These are phyloP conservation scores for Omphalotus guepiniiformis DNA, from an alignment of 768 basidiomycete genomes.

Conservation along the genomic window DNA sequence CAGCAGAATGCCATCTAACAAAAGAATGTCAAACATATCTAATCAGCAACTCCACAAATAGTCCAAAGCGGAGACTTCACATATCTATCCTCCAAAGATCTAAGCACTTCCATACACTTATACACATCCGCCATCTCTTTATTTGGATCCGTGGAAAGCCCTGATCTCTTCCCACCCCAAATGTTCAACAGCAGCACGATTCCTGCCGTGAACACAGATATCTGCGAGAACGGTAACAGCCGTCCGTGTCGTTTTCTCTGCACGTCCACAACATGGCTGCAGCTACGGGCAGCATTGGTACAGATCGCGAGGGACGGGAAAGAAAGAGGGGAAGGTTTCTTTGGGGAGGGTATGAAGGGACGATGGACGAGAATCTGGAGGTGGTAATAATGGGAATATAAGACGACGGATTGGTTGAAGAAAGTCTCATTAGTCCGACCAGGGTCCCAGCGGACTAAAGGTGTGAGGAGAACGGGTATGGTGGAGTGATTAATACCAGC, in stretches of 20 bases:
- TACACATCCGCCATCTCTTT: slow-evolving; percentile 40
- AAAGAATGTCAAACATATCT: no score
- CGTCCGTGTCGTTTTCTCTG: slow-evolving; percentile 12
- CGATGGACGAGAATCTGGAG: slow-evolving; percentile 63
- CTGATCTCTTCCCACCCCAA: slow-evolving; percentile 37
- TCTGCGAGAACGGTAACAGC: slow-evolving; percentile 13
- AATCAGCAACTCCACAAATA: not conserved
- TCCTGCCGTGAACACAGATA: slow-evolving; percentile 17
- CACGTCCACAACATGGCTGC: slow-evolving; percentile 53
- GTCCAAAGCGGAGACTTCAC: not conserved
- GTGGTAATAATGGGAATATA: slow-evolving; percentile 20
- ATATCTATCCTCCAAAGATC: slow-evolving; percentile 14
- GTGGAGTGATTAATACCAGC: not conserved
- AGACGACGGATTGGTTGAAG: slow-evolving; percentile 40
- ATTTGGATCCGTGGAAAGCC: slow-evolving; percentile 25
- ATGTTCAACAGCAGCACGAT: slow-evolving; percentile 48
- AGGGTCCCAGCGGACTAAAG: slow-evolving; percentile 41
- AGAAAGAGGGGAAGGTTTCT: slow-evolving; percentile 25
- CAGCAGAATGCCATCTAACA: slow-evolving; percentile 15
- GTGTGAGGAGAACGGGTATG: not conserved
- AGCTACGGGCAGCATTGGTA: slow-evolving; percentile 64
- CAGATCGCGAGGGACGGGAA: slow-evolving; percentile 66
- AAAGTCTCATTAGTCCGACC: slow-evolving; percentile 30
- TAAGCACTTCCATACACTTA: slow-evolving; percentile 35
- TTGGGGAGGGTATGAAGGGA: slow-evolving; percentile 58